A percentile compares a stretch with the other conserved stretches of the same genome.
These are phyloP conservation scores for Seiridium cupressi DNA, from an alignment of 2,329 filamentous ascomycete genomes.

Conservation along the genomic window DNA sequence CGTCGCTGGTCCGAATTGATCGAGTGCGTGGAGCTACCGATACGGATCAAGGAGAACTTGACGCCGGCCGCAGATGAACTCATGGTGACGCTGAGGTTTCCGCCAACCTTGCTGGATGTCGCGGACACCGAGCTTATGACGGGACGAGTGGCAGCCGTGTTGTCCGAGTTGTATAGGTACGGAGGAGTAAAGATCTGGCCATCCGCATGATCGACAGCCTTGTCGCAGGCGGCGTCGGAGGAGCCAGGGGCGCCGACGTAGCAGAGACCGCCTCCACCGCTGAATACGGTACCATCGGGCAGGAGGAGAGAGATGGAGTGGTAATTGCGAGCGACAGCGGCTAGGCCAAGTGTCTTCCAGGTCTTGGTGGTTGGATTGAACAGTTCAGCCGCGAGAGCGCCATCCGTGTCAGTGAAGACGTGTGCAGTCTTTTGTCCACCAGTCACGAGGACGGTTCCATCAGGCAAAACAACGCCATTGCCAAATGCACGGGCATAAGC, in stretches of 20 bases:
- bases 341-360: conserved; percentile 35
- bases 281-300: conserved; percentile 48
- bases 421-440: conserved; percentile 43
- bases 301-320: conserved; percentile 48
- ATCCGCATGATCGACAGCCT: conserved; percentile 49
- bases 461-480: conserved; percentile 27
- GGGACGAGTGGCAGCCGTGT: conserved; percentile 37
- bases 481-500: conserved; percentile 10
- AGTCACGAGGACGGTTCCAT: conserved; percentile 44
- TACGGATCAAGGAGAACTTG: conserved; percentile 43
- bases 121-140: conserved; percentile 33
- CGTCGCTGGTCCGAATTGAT: conserved; percentile 59
- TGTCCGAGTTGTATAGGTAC: conserved; percentile 50
- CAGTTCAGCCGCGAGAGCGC: conserved; percentile 41
- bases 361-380: conserved; percentile 40
- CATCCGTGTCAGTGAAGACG: conserved; percentile 43
- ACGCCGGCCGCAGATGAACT: conserved; percentile 17
- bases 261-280: conserved; percentile 53
- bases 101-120: conserved; percentile 26
- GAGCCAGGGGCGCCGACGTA: conserved; percentile 26
- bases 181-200: conserved; percentile 54
- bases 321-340: conserved; percentile 44
- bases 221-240: conserved; percentile 25
- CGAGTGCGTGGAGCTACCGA: conserved; percentile 50
- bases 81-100: conserved; percentile 25